A percentile compares a stretch with the other conserved stretches of the same genome.
These are phyloP conservation scores for Tylopilus felleus DNA, from an alignment of 768 basidiomycete species.

Conservation along the genomic window DNA sequence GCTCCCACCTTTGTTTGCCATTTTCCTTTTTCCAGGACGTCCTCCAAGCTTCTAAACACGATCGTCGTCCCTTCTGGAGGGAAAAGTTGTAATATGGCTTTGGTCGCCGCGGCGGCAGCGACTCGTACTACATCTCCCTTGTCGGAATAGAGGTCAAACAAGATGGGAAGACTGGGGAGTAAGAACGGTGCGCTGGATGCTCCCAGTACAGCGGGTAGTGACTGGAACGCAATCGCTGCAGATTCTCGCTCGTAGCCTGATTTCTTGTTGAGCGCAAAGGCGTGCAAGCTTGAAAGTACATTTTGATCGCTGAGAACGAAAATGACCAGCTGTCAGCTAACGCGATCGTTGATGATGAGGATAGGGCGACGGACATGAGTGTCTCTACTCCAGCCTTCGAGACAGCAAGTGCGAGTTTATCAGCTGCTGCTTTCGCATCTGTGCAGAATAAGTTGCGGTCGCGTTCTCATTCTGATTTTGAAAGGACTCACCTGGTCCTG, in stretches of 20 bases:
- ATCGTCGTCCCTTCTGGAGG: constrained; percentile 77
- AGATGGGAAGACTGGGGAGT: constrained; percentile 67
- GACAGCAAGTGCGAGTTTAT: constrained; percentile 72
- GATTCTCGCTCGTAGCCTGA: constrained; percentile 88
- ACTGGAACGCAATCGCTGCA: constrained; percentile 75
- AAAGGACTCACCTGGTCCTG: constrained; percentile 49
- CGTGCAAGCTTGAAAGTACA: constrained; percentile 61
- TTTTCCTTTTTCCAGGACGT: constrained; percentile 79
- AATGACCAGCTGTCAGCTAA: constrained; percentile 16
- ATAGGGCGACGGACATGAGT: constrained; percentile 46
- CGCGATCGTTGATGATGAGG: constrained; percentile 1
- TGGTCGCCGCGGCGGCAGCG: constrained; percentile 77
- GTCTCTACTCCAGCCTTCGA: constrained; percentile 58
- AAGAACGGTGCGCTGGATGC: constrained; percentile 68
- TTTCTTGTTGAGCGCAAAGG: constrained; percentile 78
- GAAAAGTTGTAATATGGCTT: constrained; percentile 77
- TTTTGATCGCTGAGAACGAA: constrained; percentile 47
- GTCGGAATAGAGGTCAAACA: constrained; percentile 88
- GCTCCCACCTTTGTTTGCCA: constrained; percentile 96
- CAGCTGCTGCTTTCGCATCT: constrained; percentile 85
- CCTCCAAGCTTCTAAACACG: constrained; percentile 67
- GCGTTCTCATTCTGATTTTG: neutral
- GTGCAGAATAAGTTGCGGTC: constrained; percentile 9
- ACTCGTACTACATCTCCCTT: constrained; percentile 88
- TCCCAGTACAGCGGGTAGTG: constrained; percentile 68